phyloP scores from a whole-genome alignment of 768 basidiomycete genomes.

The Panaeolus papilionaceus region DNA sequence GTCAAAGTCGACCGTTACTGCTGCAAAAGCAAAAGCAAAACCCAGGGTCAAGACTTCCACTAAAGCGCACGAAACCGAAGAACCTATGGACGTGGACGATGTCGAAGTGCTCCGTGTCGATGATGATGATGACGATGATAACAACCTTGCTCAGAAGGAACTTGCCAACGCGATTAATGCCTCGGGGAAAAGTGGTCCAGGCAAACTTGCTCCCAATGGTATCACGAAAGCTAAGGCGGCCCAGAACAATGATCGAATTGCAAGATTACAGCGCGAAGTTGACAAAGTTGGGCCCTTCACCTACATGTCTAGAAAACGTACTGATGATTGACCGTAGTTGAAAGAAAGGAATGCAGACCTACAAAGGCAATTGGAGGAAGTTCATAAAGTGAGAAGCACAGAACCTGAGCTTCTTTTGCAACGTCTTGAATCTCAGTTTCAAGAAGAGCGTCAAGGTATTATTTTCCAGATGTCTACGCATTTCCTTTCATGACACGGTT shows the following conservation, averaged over 20 bases:
- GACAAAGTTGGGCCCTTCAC: conserved; percentile 20
- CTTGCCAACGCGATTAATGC: conserved; percentile 24
- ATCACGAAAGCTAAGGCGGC: conserved; percentile 16
- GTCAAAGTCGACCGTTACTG: conserved; percentile 2
- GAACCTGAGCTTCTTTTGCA: conserved; percentile 66
- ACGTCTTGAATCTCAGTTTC: conserved; percentile 54
- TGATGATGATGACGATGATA: conserved; percentile 30
- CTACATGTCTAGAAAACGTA: not conserved
- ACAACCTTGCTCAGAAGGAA: conserved; percentile 24
- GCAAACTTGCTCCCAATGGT: conserved; percentile 18
- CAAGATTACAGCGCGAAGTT: conserved; percentile 20
- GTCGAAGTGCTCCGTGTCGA: conserved; percentile 28
- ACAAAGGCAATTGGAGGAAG: conserved; percentile 62
- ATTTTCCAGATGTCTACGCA: not conserved
- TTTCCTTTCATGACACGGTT: not conserved
- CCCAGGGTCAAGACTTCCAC: conserved; percentile 21
- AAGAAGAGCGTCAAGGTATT: conserved; percentile 60
- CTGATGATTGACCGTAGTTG: conserved; percentile 35
- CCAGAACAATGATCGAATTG: not conserved
- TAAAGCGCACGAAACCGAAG: conserved; percentile 15
- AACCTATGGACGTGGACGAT: conserved; percentile 24
- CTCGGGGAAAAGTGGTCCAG: conserved; percentile 18
- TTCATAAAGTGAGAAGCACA: conserved; percentile 61
- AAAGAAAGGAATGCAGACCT: conserved; percentile 53
- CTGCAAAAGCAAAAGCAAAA: conserved; percentile 25